Base-by-base conservation (phyloP, 2,329 filamentous ascomycete genomes). In the Aureobasidium sp. region DNA sequence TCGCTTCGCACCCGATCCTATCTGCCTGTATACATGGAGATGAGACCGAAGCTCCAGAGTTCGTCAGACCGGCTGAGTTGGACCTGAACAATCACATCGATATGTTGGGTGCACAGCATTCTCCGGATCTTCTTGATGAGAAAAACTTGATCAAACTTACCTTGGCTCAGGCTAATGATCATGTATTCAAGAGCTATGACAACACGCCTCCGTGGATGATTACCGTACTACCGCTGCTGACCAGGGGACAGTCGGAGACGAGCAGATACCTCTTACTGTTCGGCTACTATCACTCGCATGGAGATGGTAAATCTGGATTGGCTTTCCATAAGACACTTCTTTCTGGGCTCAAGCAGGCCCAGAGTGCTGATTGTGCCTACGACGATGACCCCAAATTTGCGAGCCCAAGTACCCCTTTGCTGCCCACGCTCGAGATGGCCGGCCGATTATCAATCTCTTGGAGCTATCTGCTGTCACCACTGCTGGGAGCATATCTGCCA, bases 281-380 rank as follows among this genome's bases (percentile, higher is more conserved):
- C 58, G 68, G 71, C 0, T 79, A 70, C 66, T 79, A 77, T 0
- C 79, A 81, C 67, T 68, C 70, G 1, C 68, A 77, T 3, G 75
- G 74, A 8, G 79, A 81, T 64, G 79, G 78, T 0, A 72, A 71
- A 40, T 74, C 73, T 0, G 77, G 76, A 6, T 57, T 73, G 0
- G 66, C 73, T 5, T 79, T 81, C 61, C 78, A 81, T 61, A 68
- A 66, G 3, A 71, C 74, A 0, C 75, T 81, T 50, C 66, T 78
- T 12, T 24, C 69, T 5, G 70, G 67, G 2, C 57, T 68, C 15
- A 44, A 39, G 4, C 42, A 69, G n/a, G 37, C 57, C 8, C 12
- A 63, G 5, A 11, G 24, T 12, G 9, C 39, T 4, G 24, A 52
- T 8, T 40, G 35, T n/a, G 27, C 11, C 0, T 60, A 59, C 52